Evolutionary conservation across 169 alveolate species (phyloP).

Genomic region (Eimeria zaria): DNA sequence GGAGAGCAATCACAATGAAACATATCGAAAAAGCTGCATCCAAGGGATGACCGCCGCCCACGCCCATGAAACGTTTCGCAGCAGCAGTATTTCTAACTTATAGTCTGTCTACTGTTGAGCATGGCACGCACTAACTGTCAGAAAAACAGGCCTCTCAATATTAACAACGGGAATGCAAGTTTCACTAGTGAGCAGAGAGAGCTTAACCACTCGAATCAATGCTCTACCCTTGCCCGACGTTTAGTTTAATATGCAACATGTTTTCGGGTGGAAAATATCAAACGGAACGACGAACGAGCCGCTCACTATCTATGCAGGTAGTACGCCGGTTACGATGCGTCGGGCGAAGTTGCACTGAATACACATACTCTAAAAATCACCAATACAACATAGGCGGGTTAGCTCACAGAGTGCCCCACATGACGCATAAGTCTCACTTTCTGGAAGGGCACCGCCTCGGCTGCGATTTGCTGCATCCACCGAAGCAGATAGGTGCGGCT

Average conservation of each 20-base stretch:
- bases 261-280: not conserved
- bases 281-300: not conserved
- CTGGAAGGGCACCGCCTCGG: not conserved
- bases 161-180: too few species aligned
- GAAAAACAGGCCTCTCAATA: not conserved
- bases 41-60: not conserved
- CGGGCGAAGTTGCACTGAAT: not conserved
- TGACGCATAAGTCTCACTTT: not conserved
- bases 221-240: not conserved
- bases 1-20: too few species aligned
- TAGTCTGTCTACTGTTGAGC: not conserved
- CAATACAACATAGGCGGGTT: not conserved
- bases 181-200: not conserved
- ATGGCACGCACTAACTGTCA: not conserved
- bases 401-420: not conserved
- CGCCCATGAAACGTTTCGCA: not conserved
- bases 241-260: not conserved
- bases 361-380: not conserved
- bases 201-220: not conserved
- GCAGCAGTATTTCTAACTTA: not conserved
- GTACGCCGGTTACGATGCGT: too few species aligned
- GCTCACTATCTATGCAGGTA: not conserved
- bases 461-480: not conserved
- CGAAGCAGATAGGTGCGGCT: too few species aligned
- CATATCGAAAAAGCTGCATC: not conserved